These are phyloP conservation scores for Fusarium staphyleae DNA, from an alignment of 2,329 filamentous ascomycete species.

Conservation along the genomic window DNA sequence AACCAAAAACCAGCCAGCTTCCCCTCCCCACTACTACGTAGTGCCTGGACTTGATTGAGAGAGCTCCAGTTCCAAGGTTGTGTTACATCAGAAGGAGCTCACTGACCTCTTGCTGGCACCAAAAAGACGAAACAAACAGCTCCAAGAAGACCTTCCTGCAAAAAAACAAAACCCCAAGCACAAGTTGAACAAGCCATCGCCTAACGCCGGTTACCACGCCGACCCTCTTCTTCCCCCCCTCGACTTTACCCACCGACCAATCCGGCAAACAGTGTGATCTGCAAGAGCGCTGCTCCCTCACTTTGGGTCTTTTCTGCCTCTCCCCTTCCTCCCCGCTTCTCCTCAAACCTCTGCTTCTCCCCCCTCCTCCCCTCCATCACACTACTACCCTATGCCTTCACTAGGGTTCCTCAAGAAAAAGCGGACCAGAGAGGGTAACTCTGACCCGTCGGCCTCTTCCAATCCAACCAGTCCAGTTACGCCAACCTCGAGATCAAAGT, in stretches of 20 bases:
- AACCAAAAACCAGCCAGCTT: too few species aligned
- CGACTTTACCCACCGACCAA: slow-evolving; percentile 23
- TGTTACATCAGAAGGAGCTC: slow-evolving; percentile 35
- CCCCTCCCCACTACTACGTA: slow-evolving; percentile 27
- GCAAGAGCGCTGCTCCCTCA: slow-evolving; percentile 33
- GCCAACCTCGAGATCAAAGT: slow-evolving; percentile 56
- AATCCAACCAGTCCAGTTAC: slow-evolving; percentile 69
- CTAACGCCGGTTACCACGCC: slow-evolving; percentile 14
- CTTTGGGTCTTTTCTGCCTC: slow-evolving; percentile 30
- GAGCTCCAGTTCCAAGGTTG: slow-evolving; percentile 32
- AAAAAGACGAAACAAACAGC: slow-evolving; percentile 25
- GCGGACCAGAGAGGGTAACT: slow-evolving; percentile 89
- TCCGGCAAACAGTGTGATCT: slow-evolving; percentile 37
- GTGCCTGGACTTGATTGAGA: slow-evolving; percentile 30
- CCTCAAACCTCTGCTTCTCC: slow-evolving; percentile 16
- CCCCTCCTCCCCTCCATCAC: slow-evolving; percentile 32
- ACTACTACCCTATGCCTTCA: slow-evolving; percentile 75
- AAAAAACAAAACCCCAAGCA: background rate
- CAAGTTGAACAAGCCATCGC: background rate
- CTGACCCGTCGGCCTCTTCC: slow-evolving; percentile 73
- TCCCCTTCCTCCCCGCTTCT: slow-evolving; percentile 29
- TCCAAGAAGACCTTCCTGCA: slow-evolving; percentile 21
- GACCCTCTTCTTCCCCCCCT: slow-evolving; percentile 7
- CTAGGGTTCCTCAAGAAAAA: slow-evolving; percentile 98
- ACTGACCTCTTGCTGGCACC: slow-evolving; percentile 34